Base-by-base conservation (phyloP, 257 asterid genomes). In the Cynanchum wilfordii region DNA sequence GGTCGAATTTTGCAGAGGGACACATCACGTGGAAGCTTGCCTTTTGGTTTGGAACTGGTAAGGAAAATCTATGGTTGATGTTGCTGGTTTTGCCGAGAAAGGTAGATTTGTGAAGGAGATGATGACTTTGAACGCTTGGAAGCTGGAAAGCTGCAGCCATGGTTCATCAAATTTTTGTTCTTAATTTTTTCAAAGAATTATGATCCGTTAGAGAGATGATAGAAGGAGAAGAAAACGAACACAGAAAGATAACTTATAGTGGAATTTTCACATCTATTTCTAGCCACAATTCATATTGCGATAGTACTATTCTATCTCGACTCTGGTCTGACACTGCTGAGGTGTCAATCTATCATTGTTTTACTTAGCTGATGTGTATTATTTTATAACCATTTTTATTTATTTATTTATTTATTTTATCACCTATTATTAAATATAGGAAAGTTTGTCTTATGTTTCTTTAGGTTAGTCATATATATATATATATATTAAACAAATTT, bases 1-100 rank as follows among this genome's bases (percentile, higher is more conserved):
- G 85, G 83, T 91, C 86, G 90, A 93, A 87, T 75, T 91, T 93
- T 69, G 98, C 96, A 3, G 77, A 70, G 74, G 87, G 68, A 30
- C 30, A 33, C 38, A 33, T 71, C 30, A 25, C 72, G 33, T 73
- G 78, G 74, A 72, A 24, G 27, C 52, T 60, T 51, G 79, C 62
- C 70, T 69, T 55, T 63, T 40, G 80, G 66, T 78, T 88, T 47
- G 80, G 76, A 58, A 69, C 12, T 62, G 83, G 24, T 75, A 22
- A 74, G 2, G 72, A 30, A 65, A 80, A 54, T 77, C 76, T 86
- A 0, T 67, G 84, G 25, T 54, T 73, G 68, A 66, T 64, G 59
- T 69, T 75, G 40, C 52, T 76, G 25, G 88, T 55, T 77, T 87
- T 91, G 77, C 93, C 86, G 47, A 90, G 83, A 74, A 90, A 85